Evolutionary conservation across 139 green algal species (phyloP).

Genomic region (Chlamydomonas schloesseri): DNA sequence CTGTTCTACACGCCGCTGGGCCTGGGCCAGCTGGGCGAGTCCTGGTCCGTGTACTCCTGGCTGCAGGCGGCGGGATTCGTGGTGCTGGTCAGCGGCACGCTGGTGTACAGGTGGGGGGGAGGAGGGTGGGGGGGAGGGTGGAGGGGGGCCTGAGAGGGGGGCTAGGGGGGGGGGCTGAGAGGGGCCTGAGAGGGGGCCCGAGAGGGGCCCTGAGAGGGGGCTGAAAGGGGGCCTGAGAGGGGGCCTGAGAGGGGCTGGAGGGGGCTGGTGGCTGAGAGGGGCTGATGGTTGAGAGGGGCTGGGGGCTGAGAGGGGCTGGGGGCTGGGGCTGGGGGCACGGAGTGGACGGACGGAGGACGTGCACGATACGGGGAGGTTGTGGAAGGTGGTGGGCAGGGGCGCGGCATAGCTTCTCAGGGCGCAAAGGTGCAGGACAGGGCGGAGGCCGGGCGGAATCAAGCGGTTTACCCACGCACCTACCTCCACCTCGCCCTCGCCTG

Average conservation of each 20-base stretch:
- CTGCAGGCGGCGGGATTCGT: slow-evolving; percentile 70
- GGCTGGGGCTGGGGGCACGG: no score
- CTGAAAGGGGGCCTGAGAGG: no score
- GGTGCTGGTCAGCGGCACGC: slow-evolving; percentile 67
- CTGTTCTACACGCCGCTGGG: slow-evolving; percentile 73
- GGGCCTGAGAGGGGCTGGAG: background rate
- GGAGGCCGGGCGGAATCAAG: no score
- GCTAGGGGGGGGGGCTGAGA: background rate
- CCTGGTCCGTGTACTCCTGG: slow-evolving; percentile 66
- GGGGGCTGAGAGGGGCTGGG: no score
- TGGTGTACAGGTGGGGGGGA: slow-evolving; percentile 63
- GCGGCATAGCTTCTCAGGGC: no score
- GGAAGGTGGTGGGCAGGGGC: no score
- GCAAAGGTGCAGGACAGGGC: no score
- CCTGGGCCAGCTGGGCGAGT: slow-evolving; percentile 68
- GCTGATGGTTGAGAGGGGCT: background rate
- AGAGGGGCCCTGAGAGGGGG: background rate
- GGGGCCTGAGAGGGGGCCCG: background rate
- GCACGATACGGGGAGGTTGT: no score
- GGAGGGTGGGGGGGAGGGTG: background rate
- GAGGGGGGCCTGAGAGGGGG: background rate
- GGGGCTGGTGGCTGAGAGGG: background rate
- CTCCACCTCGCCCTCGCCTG: no score
- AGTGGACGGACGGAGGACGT: no score
- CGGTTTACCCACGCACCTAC: no score